These are phyloP conservation scores for Arthonia radiata DNA, from an alignment of 495 filamentous ascomycete genomes.

Conservation along the genomic window DNA sequence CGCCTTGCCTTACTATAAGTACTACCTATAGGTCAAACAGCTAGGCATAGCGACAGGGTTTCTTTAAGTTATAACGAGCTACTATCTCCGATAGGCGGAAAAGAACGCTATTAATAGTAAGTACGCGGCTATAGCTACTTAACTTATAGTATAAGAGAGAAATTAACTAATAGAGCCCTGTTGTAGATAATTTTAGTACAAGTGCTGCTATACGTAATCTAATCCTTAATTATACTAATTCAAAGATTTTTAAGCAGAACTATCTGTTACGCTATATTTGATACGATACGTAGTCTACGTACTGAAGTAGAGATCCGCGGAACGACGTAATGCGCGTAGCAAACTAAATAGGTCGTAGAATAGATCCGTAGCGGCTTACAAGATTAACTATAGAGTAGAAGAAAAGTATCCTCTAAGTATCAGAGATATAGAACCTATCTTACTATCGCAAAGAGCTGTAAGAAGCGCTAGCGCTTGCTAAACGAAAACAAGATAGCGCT, in stretches of 20 bases:
- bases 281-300: slow-evolving; percentile 6
- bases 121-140: too few species aligned
- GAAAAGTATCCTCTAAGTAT: slow-evolving; percentile 1
- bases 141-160: not conserved
- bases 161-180: slow-evolving; percentile 1
- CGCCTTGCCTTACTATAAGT: too few species aligned
- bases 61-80: slow-evolving; percentile 4
- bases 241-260: slow-evolving; percentile 6
- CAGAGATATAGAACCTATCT: slow-evolving; percentile 3
- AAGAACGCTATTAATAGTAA: slow-evolving; percentile 6
- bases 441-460: too few species aligned
- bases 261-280: slow-evolving; percentile 6
- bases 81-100: slow-evolving; percentile 4
- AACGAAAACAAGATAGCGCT: too few species aligned
- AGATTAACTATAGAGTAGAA: slow-evolving; percentile 1
- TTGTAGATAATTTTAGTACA: slow-evolving; percentile 5
- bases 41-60: too few species aligned
- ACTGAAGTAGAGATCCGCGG: slow-evolving; percentile 2
- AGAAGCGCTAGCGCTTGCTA: too few species aligned
- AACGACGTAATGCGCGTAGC: slow-evolving; percentile 3
- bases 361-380: slow-evolving; percentile 1
- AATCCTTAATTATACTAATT: slow-evolving; percentile 4
- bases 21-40: too few species aligned
- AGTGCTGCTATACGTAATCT: slow-evolving; percentile 4
- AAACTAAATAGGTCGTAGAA: slow-evolving; percentile 3